Evolutionary conservation across 441 rosid species (phyloP).

Genomic region (Gossypium schwendimanii): DNA sequence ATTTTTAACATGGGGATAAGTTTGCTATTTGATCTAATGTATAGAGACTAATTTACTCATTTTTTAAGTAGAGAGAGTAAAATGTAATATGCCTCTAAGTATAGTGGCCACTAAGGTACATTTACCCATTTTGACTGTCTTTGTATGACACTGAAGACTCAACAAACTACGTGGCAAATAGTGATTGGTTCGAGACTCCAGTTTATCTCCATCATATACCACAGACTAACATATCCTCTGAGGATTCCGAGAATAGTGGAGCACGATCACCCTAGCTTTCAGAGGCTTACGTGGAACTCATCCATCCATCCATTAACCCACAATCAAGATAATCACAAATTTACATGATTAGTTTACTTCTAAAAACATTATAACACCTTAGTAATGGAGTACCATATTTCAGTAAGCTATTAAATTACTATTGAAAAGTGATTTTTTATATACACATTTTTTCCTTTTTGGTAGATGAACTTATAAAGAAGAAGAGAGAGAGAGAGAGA

Average conservation of each 20-base stretch:
- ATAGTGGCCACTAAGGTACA: too few species aligned
- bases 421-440: neutral
- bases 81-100: too few species aligned
- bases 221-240: neutral
- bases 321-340: neutral
- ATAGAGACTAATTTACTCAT: rapidly evolving
- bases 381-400: neutral
- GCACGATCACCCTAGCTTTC: neutral
- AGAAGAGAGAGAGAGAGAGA: neutral
- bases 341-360: neutral
- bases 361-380: neutral
- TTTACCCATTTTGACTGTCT: neutral
- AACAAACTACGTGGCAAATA: neutral
- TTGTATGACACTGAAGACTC: neutral
- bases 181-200: neutral
- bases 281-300: conserved; percentile 24
- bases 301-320: conserved; percentile 12
- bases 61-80: too few species aligned
- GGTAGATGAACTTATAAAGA: neutral
- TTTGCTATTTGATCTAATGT: too few species aligned
- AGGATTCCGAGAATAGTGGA: conserved; percentile 14
- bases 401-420: neutral
- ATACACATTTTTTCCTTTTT: too few species aligned
- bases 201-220: neutral
- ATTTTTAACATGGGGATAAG: too few species aligned